These are phyloP conservation scores for Phytophthora lateralis DNA, from an alignment of 352 stramenopile species.

Conservation along the genomic window DNA sequence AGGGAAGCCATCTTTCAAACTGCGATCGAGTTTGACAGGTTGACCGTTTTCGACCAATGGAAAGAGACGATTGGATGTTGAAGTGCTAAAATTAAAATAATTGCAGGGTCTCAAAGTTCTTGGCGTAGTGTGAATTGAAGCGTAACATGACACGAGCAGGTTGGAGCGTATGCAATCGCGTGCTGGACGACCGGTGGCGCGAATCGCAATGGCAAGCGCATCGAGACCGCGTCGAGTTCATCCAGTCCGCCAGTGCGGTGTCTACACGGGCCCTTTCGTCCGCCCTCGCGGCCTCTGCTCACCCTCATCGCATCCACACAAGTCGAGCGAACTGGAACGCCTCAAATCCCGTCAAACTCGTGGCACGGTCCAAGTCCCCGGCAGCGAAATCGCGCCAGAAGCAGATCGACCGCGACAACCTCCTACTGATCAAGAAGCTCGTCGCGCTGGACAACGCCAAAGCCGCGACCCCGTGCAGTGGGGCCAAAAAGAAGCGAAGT, in stretches of 20 bases:
- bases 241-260: constrained; percentile 38
- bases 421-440: constrained; percentile 65
- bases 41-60: not conserved
- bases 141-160: constrained; percentile 35
- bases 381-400: constrained; percentile 53
- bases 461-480: constrained; percentile 1
- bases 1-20: constrained; percentile 21
- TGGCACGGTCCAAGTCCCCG: constrained; percentile 42
- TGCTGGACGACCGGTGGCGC: constrained; percentile 51
- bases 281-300: constrained; percentile 26
- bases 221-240: constrained; percentile 52
- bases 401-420: constrained; percentile 63
- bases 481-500: constrained; percentile 18
- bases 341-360: constrained; percentile 24
- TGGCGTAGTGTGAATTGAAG: not conserved
- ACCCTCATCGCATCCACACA: constrained; percentile 35
- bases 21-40: not conserved
- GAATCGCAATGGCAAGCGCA: constrained; percentile 46
- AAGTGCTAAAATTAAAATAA: too few species aligned
- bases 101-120: too few species aligned
- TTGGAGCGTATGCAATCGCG: constrained; percentile 51
- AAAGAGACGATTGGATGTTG: not conserved
- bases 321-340: constrained; percentile 1
- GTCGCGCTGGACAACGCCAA: constrained; percentile 48
- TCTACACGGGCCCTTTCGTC: constrained; percentile 30